Base-by-base conservation (phyloP, 2,329 filamentous ascomycete genomes). In the Zasmidium cellare region DNA sequence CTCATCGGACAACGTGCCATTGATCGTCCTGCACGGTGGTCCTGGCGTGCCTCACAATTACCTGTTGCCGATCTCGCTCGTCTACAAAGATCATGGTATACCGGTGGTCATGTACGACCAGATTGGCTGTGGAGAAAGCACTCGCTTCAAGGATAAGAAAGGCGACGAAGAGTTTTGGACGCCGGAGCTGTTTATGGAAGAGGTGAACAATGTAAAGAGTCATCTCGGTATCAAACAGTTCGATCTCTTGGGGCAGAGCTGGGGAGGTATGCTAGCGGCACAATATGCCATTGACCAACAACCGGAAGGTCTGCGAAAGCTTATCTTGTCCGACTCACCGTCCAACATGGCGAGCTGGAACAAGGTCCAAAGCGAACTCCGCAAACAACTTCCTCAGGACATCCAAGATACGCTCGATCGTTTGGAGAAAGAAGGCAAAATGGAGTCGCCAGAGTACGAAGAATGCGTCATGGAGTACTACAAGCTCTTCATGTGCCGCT, bases 61-160 rank as follows among this genome's bases (percentile, higher is more conserved):
- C 56, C 61, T 76, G 9, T 63, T 69, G 0, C 69, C 73, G 2
- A 69, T 82, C 23, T 68, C 67, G 0, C 71, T 82, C 3, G 62
- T 74, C 18, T 57, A 63, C 2, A 50, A 48, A 25, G 65, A 73
- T 18, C 71, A 74, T 62, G 65, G 67, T 24, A 74, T 76, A 6
- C 78, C 82, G 0, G 69, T 84, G 1, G 67, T 84, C 24, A 76
- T 83, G 65, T 84, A 84, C 66, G 81, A 84, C 62, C 81, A 84
- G 59, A 72, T 84, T 52, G 81, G 82, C 20, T 78, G 76, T 59
- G 82, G 80, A 9, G 65, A 66, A 14, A 81, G 76, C 3, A 84
- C 81, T 0, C 80, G 78, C 54, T 71, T 83, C 11, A 75, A 65
- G 0, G 76, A 80, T 25, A 79, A 77, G 55, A 68, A 68, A 9